Evolutionary conservation across 306 rosid genomes (phyloP).

Genomic region (Cucumis hystrix): DNA sequence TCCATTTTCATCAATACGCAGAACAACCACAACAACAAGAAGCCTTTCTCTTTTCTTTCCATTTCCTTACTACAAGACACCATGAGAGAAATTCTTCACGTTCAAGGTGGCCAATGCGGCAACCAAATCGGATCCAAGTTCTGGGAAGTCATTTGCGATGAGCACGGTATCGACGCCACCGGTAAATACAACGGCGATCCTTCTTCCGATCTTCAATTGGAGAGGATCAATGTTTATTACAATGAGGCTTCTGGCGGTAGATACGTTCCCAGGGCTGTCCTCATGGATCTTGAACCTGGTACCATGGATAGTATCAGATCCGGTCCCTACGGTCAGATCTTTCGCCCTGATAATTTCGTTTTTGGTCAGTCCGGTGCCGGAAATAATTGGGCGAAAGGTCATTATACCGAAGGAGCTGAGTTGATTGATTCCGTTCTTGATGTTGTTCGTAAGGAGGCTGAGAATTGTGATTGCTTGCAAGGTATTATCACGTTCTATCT

Average conservation of each 20-base stretch:
- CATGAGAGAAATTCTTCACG: conserved; percentile 86
- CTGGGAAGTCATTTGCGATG: conserved; percentile 92
- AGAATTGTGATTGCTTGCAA: conserved; percentile 87
- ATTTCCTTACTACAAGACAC: not conserved
- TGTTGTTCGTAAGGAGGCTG: conserved; percentile 89
- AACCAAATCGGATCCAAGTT: conserved; percentile 95
- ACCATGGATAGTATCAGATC: conserved; percentile 98
- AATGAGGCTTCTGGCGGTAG: conserved; percentile 89
- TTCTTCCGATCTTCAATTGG: conserved; percentile 50
- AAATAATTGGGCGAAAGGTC: conserved; percentile 92
- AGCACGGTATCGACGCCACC: conserved; percentile 76
- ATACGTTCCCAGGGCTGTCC: conserved; percentile 87
- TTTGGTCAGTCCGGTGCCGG: conserved; percentile 95
- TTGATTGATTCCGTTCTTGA: conserved; percentile 78
- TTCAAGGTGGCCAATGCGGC: conserved; percentile 93
- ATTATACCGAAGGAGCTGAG: conserved; percentile 92
- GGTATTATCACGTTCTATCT: conserved; percentile 20
- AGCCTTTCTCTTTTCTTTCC: not conserved
- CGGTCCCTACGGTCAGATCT: conserved; percentile 79
- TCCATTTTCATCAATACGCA: conserved; percentile 4
- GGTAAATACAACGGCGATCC: conserved; percentile 47
- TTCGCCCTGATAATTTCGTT: conserved; percentile 84
- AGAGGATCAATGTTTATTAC: conserved; percentile 79
- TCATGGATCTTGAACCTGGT: conserved; percentile 90
- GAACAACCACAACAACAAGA: not conserved